A percentile compares a stretch with the other conserved stretches of the same genome.
Evolutionary conservation across 1,284 basidiomycete species (phyloP).

Genomic region (Mycena sp.): DNA sequence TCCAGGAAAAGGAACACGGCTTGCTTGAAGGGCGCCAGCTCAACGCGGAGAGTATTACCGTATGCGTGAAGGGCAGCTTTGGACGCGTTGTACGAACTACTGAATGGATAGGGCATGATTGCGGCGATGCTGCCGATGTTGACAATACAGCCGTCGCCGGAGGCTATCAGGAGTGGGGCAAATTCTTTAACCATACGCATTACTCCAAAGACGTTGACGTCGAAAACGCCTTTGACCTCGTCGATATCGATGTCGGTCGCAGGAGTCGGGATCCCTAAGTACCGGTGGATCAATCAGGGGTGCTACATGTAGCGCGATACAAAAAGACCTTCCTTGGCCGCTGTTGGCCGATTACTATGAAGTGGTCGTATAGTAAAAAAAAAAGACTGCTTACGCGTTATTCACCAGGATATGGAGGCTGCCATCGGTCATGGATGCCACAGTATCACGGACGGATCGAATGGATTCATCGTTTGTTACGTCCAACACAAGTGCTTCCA

Average conservation of each 20-base stretch:
- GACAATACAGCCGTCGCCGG: slow-evolving; percentile 38
- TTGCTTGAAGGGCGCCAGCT: slow-evolving; percentile 37
- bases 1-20: neutral
- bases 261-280: slow-evolving; percentile 21
- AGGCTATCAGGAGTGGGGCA: slow-evolving; percentile 39
- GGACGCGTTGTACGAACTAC: slow-evolving; percentile 33
- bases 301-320: too few species aligned
- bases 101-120: slow-evolving; percentile 35
- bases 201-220: slow-evolving; percentile 36
- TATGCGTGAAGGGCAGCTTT: slow-evolving; percentile 39
- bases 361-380: neutral
- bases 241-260: slow-evolving; percentile 32
- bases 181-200: slow-evolving; percentile 44
- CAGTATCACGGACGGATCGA: slow-evolving; percentile 23
- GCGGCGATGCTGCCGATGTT: slow-evolving; percentile 39
- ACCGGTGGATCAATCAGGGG: neutral
- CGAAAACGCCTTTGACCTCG: slow-evolving; percentile 32
- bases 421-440: slow-evolving; percentile 38
- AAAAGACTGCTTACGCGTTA: slow-evolving; percentile 42
- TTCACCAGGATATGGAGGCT: slow-evolving; percentile 44
- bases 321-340: slow-evolving; percentile 16
- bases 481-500: slow-evolving; percentile 42
- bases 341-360: neutral
- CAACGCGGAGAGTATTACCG: slow-evolving; percentile 35
- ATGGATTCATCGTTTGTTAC: slow-evolving; percentile 39